These are phyloP conservation scores for Colletotrichum navitas DNA, from an alignment of 2,329 filamentous ascomycete genomes.

Conservation along the genomic window DNA sequence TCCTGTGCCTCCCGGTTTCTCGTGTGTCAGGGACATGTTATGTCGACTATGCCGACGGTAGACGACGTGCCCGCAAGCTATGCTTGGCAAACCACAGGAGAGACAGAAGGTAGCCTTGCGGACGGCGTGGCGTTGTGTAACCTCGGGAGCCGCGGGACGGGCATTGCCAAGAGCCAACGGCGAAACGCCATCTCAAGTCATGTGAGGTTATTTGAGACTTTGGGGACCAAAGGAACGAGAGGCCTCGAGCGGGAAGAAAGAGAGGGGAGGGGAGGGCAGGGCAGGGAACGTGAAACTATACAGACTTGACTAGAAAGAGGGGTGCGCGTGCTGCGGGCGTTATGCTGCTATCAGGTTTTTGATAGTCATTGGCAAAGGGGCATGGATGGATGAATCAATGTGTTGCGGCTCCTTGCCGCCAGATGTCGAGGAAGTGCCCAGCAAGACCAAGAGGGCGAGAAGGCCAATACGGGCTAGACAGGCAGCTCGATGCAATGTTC, in stretches of 20 bases:
- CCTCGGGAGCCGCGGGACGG: background rate
- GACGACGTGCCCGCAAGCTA: background rate
- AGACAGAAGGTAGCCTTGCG: constrained; percentile 19
- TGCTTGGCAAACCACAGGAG: no score
- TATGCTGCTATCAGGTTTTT: constrained; percentile 18
- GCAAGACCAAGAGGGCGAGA: background rate
- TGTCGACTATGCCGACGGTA: background rate
- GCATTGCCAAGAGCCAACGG: constrained; percentile 17
- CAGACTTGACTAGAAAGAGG: constrained; percentile 6
- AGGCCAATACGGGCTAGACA: background rate
- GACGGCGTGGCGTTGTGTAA: constrained; percentile 18
- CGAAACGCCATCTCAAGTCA: constrained; percentile 35
- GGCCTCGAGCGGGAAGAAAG: background rate
- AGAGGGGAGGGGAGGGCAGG: background rate
- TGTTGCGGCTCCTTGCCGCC: background rate
- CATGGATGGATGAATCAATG: background rate
- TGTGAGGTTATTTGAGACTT: constrained; percentile 32
- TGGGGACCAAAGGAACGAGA: background rate
- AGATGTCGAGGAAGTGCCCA: background rate
- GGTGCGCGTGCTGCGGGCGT: background rate
- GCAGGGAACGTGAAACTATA: background rate
- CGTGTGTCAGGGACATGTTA: background rate
- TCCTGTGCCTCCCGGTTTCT: background rate
- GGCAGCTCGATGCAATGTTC: constrained; percentile 17
- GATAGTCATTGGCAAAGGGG: background rate